phyloP scores from a whole-genome alignment of 140 eudicot species.

The Cichorium intybus region DNA sequence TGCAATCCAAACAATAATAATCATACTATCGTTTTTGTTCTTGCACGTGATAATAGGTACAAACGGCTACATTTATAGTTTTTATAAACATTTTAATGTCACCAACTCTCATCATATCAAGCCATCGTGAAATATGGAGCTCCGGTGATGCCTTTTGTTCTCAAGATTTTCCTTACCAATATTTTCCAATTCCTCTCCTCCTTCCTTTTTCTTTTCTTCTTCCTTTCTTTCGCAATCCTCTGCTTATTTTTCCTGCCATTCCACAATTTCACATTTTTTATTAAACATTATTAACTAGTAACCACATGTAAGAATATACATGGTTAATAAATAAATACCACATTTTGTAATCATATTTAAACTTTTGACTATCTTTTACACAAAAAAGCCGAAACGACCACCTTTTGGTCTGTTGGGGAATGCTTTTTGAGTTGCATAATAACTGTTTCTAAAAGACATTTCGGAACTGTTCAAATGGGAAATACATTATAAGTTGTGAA shows the following conservation, averaged over 20 bases:
- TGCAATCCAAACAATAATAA: constrained; percentile 24
- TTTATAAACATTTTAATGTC: constrained; percentile 1
- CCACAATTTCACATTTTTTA: background rate
- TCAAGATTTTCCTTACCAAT: constrained; percentile 67
- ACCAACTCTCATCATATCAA: constrained; percentile 25
- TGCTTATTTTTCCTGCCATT: constrained; percentile 66
- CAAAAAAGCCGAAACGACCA: too few relatives aligned
- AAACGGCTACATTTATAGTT: constrained; percentile 1
- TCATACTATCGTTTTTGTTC: background rate
- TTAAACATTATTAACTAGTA: background rate
- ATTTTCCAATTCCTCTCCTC: constrained; percentile 77
- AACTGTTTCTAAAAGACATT: too few relatives aligned
- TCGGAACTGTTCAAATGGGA: too few relatives aligned
- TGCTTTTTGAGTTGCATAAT: too few relatives aligned
- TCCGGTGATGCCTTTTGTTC: constrained; percentile 85
- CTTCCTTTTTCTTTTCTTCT: constrained; percentile 57
- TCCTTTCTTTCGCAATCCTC: constrained; percentile 31
- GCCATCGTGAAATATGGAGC: constrained; percentile 79
- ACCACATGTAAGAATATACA: background rate
- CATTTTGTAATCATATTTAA: too few relatives aligned
- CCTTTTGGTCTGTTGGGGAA: too few relatives aligned
- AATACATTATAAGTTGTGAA: too few relatives aligned
- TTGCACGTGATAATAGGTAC: background rate
- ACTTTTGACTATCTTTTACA: too few relatives aligned
- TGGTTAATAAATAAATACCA: too few relatives aligned